These are phyloP conservation scores for Guillardia theta DNA, from an alignment of 78 protist species.

Conservation along the genomic window DNA sequence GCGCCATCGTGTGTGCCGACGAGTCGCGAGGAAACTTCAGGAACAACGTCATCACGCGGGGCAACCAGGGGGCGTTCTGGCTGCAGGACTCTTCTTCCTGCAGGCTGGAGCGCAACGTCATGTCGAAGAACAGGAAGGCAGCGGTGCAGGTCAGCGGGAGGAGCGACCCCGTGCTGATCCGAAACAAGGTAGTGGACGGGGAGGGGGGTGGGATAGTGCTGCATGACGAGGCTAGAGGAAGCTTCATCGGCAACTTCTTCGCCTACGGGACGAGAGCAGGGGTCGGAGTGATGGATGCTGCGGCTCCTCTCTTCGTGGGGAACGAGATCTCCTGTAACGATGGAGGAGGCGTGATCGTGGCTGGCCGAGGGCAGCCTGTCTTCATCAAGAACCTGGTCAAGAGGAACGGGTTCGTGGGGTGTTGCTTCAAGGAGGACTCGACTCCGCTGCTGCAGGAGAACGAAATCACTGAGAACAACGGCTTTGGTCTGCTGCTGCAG, in stretches of 20 bases:
- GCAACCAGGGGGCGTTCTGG: neutral
- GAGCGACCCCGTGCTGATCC: neutral
- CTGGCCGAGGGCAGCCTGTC: neutral
- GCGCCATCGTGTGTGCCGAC: neutral
- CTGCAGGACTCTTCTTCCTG: neutral
- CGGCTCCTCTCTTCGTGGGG: neutral
- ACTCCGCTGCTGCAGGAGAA: neutral
- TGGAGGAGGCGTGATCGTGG: neutral
- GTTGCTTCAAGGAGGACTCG: neutral
- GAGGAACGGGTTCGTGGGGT: neutral
- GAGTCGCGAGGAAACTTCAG: neutral
- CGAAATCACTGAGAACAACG: neutral
- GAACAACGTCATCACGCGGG: neutral
- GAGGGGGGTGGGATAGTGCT: neutral
- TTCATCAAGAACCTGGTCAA: neutral
- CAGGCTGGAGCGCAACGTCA: neutral
- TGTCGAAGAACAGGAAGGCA: neutral
- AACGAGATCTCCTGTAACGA: neutral
- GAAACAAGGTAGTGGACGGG: neutral
- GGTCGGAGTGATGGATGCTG: neutral
- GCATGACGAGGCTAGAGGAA: neutral
- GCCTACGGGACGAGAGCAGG: neutral
- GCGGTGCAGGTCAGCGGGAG: neutral
- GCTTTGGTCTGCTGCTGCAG: constrained; percentile 12
- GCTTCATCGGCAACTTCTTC: neutral